Percentiles rank a stretch among this genome's conserved stretches.
phyloP scores from a whole-genome alignment of 352 stramenopile genomes.

The Pythium grandisporangium region DNA sequence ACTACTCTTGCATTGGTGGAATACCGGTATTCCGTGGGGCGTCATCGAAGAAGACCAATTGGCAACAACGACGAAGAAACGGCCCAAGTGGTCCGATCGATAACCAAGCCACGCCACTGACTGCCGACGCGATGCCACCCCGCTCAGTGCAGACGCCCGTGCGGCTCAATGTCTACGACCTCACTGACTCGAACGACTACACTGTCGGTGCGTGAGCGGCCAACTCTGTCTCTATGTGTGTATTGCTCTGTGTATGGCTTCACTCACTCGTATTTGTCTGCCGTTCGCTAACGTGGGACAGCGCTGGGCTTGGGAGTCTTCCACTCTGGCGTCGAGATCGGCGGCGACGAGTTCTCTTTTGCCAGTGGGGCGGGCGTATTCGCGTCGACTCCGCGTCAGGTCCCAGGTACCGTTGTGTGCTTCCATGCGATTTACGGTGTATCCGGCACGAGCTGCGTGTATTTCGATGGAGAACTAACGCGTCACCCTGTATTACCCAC shows the following conservation, averaged over 20 bases:
- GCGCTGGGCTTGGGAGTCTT: slow-evolving; percentile 79
- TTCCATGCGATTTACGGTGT: too few species aligned
- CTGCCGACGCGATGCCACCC: slow-evolving; percentile 24
- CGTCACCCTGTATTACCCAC: not conserved
- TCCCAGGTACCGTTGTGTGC: slow-evolving; percentile 24
- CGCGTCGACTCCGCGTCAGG: slow-evolving; percentile 56
- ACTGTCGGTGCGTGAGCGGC: slow-evolving; percentile 57
- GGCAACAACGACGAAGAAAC: too few species aligned
- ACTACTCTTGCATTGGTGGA: too few species aligned
- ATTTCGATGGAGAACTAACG: not conserved
- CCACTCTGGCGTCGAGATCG: slow-evolving; percentile 91
- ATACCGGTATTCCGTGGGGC: too few species aligned
- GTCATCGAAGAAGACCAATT: too few species aligned
- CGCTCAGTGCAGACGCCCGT: slow-evolving; percentile 53
- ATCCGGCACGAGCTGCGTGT: too few species aligned
- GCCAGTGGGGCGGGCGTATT: slow-evolving; percentile 88
- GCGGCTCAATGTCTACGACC: slow-evolving; percentile 90
- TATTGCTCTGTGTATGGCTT: too few species aligned
- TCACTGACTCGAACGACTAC: slow-evolving; percentile 88
- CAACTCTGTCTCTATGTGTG: too few species aligned
- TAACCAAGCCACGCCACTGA: too few species aligned
- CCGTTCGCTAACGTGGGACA: not conserved
- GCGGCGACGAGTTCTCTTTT: slow-evolving; percentile 90
- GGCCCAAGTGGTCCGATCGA: too few species aligned
- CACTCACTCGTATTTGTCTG: not conserved